Percentiles rank a stretch among this genome's conserved stretches.
phyloP scores from a whole-genome alignment of 495 filamentous ascomycete species.

The Neurospora intermedia region DNA sequence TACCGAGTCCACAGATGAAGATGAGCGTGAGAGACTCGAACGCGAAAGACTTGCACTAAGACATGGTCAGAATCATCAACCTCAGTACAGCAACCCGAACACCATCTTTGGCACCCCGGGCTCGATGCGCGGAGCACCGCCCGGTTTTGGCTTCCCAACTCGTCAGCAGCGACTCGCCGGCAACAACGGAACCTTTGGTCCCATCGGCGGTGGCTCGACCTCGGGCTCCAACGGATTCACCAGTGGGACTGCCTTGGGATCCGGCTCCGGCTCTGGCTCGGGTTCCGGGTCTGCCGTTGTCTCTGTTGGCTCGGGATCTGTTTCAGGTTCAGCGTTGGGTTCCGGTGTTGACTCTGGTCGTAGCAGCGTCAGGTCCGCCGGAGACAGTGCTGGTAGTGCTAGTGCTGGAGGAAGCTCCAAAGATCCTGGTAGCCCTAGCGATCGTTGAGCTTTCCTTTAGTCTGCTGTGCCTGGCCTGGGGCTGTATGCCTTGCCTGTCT shows the following conservation, averaged over 20 bases:
- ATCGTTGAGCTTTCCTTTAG: not conserved
- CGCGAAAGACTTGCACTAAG: not conserved
- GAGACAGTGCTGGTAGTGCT: conserved; percentile 11
- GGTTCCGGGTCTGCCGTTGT: conserved; percentile 18
- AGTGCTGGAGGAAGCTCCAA: conserved; percentile 14
- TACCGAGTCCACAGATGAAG: conserved; percentile 45
- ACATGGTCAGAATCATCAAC: conserved; percentile 1
- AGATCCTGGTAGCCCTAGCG: conserved; percentile 21
- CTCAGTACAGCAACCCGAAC: not conserved
- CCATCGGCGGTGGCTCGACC: not conserved
- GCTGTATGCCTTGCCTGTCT: not conserved
- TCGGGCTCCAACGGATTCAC: conserved; percentile 8
- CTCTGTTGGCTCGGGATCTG: conserved; percentile 14
- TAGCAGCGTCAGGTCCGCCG: conserved; percentile 28
- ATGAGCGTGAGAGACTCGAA: conserved; percentile 10
- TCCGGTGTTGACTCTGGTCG: conserved; percentile 20
- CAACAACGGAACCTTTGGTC: not conserved
- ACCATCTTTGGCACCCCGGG: conserved; percentile 2
- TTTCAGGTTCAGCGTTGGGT: conserved; percentile 17
- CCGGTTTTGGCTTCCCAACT: conserved; percentile 14
- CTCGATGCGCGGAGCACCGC: conserved; percentile 17
- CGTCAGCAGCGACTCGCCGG: not conserved
- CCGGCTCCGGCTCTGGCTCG: conserved; percentile 13
- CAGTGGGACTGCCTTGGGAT: conserved; percentile 4
- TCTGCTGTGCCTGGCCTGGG: not conserved